A percentile compares a stretch with the other conserved stretches of the same genome.
Evolutionary conservation across 345 rosid genomes (phyloP).

Genomic region (Citrus hindsii): DNA sequence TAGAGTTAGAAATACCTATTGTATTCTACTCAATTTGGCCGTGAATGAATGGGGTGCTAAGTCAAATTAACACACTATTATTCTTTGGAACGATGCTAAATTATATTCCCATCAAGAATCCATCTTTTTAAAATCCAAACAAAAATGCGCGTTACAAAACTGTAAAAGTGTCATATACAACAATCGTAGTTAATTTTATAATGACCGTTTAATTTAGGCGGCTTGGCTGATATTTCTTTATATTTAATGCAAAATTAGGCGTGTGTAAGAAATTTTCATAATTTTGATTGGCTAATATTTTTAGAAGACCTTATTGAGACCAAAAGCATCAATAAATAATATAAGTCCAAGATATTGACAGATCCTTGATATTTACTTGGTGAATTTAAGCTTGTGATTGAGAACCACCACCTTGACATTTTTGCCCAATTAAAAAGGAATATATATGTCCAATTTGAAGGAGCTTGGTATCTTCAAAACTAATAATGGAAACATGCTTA

Average conservation of each 20-base stretch:
- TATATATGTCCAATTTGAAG: background rate
- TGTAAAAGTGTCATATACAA: background rate
- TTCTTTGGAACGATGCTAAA: background rate
- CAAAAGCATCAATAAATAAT: too few relatives aligned
- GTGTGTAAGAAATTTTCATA: background rate
- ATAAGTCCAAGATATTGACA: background rate
- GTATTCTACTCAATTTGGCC: constrained; percentile 1
- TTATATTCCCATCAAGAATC: constrained; percentile 4
- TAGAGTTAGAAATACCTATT: background rate
- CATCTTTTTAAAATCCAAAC: background rate
- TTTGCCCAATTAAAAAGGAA: background rate
- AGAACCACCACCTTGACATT: background rate
- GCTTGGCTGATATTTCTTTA: background rate
- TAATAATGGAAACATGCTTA: background rate
- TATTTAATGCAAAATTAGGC: background rate
- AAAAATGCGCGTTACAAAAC: background rate
- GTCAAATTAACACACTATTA: constrained; percentile 6
- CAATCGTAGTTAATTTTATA: background rate
- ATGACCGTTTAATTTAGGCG: background rate
- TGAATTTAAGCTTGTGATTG: background rate
- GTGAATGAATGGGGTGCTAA: background rate
- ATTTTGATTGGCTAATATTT: background rate
- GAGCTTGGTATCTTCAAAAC: background rate
- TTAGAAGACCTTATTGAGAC: background rate
- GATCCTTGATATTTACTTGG: background rate